Conservation (phyloP, 108 stramenopile genomes). For the Cafeteria roenbergensis region DNA sequence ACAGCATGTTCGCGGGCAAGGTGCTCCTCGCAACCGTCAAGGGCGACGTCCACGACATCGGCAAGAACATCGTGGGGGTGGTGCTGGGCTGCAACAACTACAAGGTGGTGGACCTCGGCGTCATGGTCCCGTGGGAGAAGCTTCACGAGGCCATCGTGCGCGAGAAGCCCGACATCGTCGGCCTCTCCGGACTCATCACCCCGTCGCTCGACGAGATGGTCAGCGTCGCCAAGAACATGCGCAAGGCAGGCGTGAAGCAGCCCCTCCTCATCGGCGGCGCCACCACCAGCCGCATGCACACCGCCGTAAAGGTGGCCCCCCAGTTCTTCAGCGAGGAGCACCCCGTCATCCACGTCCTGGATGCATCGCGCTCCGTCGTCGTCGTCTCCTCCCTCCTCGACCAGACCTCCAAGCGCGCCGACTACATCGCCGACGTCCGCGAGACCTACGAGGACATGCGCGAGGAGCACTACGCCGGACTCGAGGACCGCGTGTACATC, state of each 20-base stretch:
- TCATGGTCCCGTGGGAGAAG: constrained; percentile 86
- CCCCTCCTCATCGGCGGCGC: constrained; percentile 96
- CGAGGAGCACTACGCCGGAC: constrained; percentile 89
- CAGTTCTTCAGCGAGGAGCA: constrained; percentile 73
- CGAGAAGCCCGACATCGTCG: constrained; percentile 86
- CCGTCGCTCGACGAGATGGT: constrained; percentile 99
- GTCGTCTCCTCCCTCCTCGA: constrained; percentile 76
- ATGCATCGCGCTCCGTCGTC: constrained; percentile 90
- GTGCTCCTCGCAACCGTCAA: constrained; percentile 98
- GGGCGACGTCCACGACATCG: constrained; percentile 99
- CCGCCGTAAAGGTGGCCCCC: constrained; percentile 93
- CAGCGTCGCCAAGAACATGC: constrained; percentile 88
- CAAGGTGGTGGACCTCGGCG: constrained; percentile 98
- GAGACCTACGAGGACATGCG: constrained; percentile 89
- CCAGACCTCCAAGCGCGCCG: constrained; percentile 49
- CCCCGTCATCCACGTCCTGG: constrained; percentile 96
- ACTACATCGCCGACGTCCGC: constrained; percentile 75
- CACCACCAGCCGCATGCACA: constrained; percentile 98
- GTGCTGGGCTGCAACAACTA: constrained; percentile 98
- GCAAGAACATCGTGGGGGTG: constrained; percentile 98
- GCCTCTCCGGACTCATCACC: constrained; percentile 94
- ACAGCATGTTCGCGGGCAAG: constrained; percentile 75
- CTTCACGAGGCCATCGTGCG: constrained; percentile 84
- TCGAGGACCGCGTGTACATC: constrained; percentile 83
- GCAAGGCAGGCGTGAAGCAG: constrained; percentile 76